phyloP scores from a whole-genome alignment of 768 basidiomycete genomes.

The Suillus paluster region DNA sequence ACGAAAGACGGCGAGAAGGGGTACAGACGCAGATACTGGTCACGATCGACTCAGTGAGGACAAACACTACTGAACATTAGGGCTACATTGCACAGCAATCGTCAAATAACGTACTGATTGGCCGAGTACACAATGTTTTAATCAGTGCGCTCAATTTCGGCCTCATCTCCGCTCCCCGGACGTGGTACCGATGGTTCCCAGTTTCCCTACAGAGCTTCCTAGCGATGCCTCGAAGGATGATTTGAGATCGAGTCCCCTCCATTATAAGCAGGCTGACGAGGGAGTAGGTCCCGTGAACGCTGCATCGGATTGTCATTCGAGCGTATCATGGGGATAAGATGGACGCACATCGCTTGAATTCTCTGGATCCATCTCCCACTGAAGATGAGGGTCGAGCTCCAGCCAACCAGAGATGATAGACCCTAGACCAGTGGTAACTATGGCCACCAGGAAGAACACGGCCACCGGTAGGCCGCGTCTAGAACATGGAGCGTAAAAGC shows the following conservation, averaged over 20 bases:
- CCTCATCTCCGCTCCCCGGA: constrained; percentile 65
- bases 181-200: constrained; percentile 64
- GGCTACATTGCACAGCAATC: background rate
- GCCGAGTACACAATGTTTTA: constrained; percentile 69
- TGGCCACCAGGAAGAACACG: constrained; percentile 62
- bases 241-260: constrained; percentile 72
- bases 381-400: constrained; percentile 57
- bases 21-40: constrained; percentile 67
- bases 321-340: constrained; percentile 5
- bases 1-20: constrained; percentile 2
- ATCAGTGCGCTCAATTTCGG: constrained; percentile 59
- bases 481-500: constrained; percentile 25
- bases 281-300: constrained; percentile 56
- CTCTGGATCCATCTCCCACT: constrained; percentile 87
- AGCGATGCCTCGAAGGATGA: constrained; percentile 70
- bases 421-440: constrained; percentile 67
- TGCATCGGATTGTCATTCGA: constrained; percentile 28
- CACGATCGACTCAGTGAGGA: constrained; percentile 65
- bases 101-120: constrained; percentile 57
- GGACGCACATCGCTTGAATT: constrained; percentile 67
- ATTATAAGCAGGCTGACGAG: constrained; percentile 57
- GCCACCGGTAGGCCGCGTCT: constrained; percentile 81
- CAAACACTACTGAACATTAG: constrained; percentile 16
- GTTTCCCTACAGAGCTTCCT: constrained; percentile 65
- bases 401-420: constrained; percentile 69